Percentiles rank a stretch among this genome's conserved stretches.
Conservation (phyloP, 768 basidiomycete species). For the Rubroboletus pulcherrimus region DNA sequence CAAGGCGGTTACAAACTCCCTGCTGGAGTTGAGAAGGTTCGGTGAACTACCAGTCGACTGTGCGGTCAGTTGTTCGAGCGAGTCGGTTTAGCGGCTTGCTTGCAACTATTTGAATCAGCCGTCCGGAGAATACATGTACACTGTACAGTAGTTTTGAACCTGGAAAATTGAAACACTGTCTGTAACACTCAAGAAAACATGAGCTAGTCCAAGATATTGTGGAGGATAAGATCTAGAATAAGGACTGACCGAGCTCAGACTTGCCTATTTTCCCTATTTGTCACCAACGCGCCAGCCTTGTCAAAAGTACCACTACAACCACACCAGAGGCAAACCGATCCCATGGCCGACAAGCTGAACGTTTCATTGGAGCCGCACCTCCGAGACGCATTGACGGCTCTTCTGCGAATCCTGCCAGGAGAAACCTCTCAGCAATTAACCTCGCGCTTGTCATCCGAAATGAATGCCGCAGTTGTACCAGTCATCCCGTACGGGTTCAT, state of each 20-base stretch:
- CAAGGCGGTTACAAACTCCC: slow-evolving; percentile 67
- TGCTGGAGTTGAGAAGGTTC: slow-evolving; percentile 53
- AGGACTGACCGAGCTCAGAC: not conserved
- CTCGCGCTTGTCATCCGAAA: slow-evolving; percentile 31
- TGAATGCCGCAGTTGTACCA: slow-evolving; percentile 11
- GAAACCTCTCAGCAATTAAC: slow-evolving; percentile 41
- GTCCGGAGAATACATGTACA: not conserved
- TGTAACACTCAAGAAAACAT: not conserved
- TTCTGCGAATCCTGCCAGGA: slow-evolving; percentile 44
- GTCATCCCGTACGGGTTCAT: slow-evolving; percentile 63
- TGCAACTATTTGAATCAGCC: not conserved
- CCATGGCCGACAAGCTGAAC: slow-evolving; percentile 36
- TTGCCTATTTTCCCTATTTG: not conserved
- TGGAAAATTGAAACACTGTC: not conserved
- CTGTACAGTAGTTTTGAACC: not conserved
- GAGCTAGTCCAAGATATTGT: not conserved
- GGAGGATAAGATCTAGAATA: not conserved
- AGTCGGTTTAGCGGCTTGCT: not conserved
- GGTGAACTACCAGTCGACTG: not conserved
- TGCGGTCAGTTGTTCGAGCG: not conserved
- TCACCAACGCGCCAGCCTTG: not conserved
- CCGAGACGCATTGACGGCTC: slow-evolving; percentile 41
- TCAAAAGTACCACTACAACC: not conserved
- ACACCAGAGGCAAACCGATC: not conserved
- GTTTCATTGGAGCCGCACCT: slow-evolving; percentile 71